phyloP scores from a whole-genome alignment of 2,329 filamentous ascomycete species.

The Ascochyta clinopodiicola region DNA sequence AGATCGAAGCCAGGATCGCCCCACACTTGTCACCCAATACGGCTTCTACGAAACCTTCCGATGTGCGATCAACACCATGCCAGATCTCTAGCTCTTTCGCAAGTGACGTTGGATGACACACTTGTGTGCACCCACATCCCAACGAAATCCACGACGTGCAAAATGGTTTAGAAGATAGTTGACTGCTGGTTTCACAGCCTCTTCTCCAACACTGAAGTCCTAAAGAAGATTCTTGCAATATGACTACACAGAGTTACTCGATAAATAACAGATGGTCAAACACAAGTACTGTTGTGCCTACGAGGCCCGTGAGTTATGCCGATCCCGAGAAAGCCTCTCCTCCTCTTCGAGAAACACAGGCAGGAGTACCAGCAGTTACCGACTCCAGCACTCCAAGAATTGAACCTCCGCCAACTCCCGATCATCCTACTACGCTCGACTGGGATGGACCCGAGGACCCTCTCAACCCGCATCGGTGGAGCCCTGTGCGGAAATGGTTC shows the following conservation, averaged over 20 bases:
- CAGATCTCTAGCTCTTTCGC: not conserved
- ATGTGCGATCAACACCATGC: not conserved
- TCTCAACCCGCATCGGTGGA: slow-evolving; percentile 25
- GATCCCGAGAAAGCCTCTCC: slow-evolving; percentile 1
- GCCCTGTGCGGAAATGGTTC: slow-evolving; percentile 17
- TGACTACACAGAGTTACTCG: not conserved
- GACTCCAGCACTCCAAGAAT: not conserved
- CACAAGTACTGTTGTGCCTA: slow-evolving; percentile 12
- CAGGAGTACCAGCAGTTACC: not conserved
- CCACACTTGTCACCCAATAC: not conserved
- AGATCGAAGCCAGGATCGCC: not conserved
- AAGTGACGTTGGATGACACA: not conserved
- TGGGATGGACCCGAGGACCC: slow-evolving; percentile 19
- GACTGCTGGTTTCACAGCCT: not conserved
- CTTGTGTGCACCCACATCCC: not conserved
- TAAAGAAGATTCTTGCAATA: not conserved
- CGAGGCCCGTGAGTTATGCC: slow-evolving; percentile 11
- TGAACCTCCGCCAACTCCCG: not conserved
- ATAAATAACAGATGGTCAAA: slow-evolving; percentile 1
- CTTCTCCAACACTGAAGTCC: not conserved
- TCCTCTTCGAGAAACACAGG: not conserved
- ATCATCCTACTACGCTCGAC: slow-evolving; percentile 11
- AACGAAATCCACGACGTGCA: not conserved
- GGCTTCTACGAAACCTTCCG: not conserved
- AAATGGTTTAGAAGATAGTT: not conserved